These are phyloP conservation scores for Aspergillus alliaceus DNA, from an alignment of 2,329 filamentous ascomycete genomes.

Conservation along the genomic window DNA sequence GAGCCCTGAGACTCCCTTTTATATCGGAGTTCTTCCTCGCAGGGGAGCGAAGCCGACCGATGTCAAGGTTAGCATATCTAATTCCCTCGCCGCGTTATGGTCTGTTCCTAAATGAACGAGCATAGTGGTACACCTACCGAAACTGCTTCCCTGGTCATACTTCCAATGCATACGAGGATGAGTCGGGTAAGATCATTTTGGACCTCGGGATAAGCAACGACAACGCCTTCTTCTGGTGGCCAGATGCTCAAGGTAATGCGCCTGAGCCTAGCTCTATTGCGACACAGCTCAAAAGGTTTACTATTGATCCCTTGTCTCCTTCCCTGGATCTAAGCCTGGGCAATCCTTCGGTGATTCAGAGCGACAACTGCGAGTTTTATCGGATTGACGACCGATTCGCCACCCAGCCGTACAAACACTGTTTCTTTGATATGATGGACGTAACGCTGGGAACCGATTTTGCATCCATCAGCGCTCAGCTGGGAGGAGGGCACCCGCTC, in stretches of 20 bases:
- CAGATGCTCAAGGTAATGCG: constrained; percentile 36
- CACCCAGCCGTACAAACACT: constrained; percentile 36
- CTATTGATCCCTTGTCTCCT: constrained; percentile 23
- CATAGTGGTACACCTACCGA: constrained; percentile 41
- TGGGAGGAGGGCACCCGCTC: constrained; percentile 34
- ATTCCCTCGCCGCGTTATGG: not conserved
- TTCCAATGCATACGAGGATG: constrained; percentile 39
- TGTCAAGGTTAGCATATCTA: constrained; percentile 31
- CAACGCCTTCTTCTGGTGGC: constrained; percentile 48
- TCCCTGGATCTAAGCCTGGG: constrained; percentile 25
- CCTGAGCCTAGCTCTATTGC: constrained; percentile 29
- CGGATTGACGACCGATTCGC: constrained; percentile 50
- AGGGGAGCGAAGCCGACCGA: constrained; percentile 29
- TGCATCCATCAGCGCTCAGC: constrained; percentile 20
- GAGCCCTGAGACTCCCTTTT: constrained; percentile 32
- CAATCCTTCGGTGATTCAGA: constrained; percentile 17
- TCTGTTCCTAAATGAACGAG: not conserved
- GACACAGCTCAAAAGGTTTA: constrained; percentile 26
- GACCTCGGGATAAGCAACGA: constrained; percentile 39
- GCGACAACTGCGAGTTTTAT: constrained; percentile 51
- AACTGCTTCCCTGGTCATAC: constrained; percentile 40
- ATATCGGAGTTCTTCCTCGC: constrained; percentile 28
- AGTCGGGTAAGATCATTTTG: constrained; percentile 29
- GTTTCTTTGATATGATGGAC: constrained; percentile 48
- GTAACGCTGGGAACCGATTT: constrained; percentile 38